These are phyloP conservation scores for Hyphopichia burtonii DNA, from an alignment of 1,139 yeast genomes.

Conservation along the genomic window DNA sequence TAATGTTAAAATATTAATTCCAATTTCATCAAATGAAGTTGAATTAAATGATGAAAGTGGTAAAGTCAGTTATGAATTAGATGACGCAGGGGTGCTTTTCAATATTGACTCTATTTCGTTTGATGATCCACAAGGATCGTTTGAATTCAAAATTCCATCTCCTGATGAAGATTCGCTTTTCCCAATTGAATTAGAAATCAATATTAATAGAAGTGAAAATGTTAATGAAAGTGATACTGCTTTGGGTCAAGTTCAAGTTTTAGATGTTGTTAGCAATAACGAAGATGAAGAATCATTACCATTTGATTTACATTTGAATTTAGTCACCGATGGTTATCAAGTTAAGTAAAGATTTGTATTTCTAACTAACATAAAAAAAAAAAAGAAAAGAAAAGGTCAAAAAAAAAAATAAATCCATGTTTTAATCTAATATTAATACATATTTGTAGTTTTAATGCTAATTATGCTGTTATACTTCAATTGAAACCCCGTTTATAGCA, in stretches of 20 bases:
- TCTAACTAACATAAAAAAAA: background rate
- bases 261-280: slow-evolving; percentile 40
- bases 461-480: slow-evolving; percentile 7
- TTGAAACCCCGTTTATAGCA: slow-evolving; percentile 51
- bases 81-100: slow-evolving; percentile 63
- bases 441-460: too few species aligned
- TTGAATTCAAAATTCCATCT: slow-evolving; percentile 76
- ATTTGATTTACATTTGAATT: slow-evolving; percentile 64
- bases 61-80: slow-evolving; percentile 44
- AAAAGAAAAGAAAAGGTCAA: background rate
- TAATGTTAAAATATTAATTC: slow-evolving; percentile 63
- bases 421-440: too few species aligned
- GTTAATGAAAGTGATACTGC: slow-evolving; percentile 39
- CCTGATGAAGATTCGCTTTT: slow-evolving; percentile 80
- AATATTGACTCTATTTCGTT: slow-evolving; percentile 48
- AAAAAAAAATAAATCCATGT: background rate
- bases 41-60: slow-evolving; percentile 53
- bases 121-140: slow-evolving; percentile 65
- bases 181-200: slow-evolving; percentile 75
- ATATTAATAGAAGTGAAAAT: slow-evolving; percentile 24
- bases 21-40: slow-evolving; percentile 58
- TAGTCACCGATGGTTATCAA: slow-evolving; percentile 64
- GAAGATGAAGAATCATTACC: slow-evolving; percentile 57
- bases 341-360: slow-evolving; percentile 39
- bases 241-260: slow-evolving; percentile 42